Evolutionary conservation across 768 basidiomycete genomes (phyloP).

Genomic region (Psilocybe subaeruginosa): DNA sequence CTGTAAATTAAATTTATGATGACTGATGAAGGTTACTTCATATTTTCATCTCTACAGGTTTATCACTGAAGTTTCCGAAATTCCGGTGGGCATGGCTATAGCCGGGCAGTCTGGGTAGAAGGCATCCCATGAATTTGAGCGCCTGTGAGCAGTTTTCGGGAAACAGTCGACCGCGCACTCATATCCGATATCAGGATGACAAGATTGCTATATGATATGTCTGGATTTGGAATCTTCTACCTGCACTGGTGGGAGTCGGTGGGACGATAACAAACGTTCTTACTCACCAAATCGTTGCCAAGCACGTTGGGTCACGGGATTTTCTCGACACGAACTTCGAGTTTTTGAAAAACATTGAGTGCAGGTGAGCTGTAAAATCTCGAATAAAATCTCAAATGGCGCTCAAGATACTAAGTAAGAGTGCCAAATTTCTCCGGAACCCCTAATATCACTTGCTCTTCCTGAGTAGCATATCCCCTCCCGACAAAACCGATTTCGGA

Average conservation of each 20-base stretch:
- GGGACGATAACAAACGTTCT: slow-evolving; percentile 13
- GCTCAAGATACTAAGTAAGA: neutral
- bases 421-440: neutral
- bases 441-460: neutral
- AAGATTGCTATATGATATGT: neutral
- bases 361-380: neutral
- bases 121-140: neutral
- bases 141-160: neutral
- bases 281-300: slow-evolving; percentile 8
- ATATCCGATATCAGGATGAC: neutral
- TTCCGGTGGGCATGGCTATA: neutral
- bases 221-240: neutral
- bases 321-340: neutral
- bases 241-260: slow-evolving; percentile 10
- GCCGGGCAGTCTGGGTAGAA: neutral
- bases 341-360: neutral
- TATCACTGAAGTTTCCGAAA: neutral
- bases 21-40: too few species aligned
- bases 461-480: neutral
- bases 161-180: neutral
- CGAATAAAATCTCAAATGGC: neutral
- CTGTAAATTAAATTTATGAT: too few species aligned
- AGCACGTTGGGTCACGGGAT: slow-evolving; percentile 18
- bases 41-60: too few species aligned
- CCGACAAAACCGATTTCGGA: slow-evolving; percentile 5